phyloP scores from a whole-genome alignment of 1,139 yeast genomes.

The Yamadazyma trypodendri region DNA sequence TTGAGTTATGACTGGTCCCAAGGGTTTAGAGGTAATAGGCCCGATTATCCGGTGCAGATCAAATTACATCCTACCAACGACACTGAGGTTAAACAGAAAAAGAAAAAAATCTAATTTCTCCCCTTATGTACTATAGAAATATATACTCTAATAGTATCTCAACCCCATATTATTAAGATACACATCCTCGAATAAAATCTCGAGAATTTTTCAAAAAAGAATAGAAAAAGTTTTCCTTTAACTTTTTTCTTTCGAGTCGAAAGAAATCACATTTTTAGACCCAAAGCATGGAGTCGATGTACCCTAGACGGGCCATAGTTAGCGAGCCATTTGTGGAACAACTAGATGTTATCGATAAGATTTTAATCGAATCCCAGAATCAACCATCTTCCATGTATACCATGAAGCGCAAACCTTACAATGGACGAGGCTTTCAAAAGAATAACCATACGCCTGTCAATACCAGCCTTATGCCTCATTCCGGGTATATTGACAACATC shows the following conservation, averaged over 20 bases:
- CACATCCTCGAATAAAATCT: background rate
- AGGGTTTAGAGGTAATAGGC: slow-evolving; percentile 77
- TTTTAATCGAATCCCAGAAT: slow-evolving; percentile 29
- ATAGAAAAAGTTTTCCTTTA: background rate
- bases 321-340: slow-evolving; percentile 35
- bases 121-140: background rate
- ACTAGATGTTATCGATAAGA: slow-evolving; percentile 30
- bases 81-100: slow-evolving; percentile 82
- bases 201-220: background rate
- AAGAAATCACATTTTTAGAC: background rate
- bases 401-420: slow-evolving; percentile 6
- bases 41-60: slow-evolving; percentile 71
- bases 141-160: background rate
- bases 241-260: background rate
- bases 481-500: background rate
- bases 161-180: background rate
- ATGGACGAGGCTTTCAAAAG: slow-evolving; percentile 1
- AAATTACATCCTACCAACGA: slow-evolving; percentile 84
- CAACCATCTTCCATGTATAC: slow-evolving; percentile 24
- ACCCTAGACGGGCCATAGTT: slow-evolving; percentile 26
- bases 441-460: background rate
- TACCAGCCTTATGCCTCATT: background rate
- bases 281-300: slow-evolving; percentile 4
- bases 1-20: slow-evolving; percentile 93
- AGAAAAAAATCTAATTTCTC: slow-evolving; percentile 31